These are phyloP conservation scores for Conticribra weissflogii DNA, from an alignment of 108 stramenopile genomes.

Conservation along the genomic window DNA sequence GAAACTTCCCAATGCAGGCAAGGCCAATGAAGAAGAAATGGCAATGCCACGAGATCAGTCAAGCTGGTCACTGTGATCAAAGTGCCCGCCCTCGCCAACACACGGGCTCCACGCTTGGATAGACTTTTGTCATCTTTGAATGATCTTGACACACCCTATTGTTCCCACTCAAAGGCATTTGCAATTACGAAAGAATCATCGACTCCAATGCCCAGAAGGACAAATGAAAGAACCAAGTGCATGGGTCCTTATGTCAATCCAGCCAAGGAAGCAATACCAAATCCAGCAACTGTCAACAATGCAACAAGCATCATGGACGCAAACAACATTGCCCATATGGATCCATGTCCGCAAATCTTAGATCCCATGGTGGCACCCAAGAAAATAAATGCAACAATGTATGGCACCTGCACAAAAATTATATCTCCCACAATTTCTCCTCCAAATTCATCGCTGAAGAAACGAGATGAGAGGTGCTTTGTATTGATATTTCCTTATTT, in stretches of 20 bases:
- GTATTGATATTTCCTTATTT: slow-evolving; percentile 17
- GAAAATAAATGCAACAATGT: slow-evolving; percentile 62
- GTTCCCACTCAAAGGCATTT: slow-evolving; percentile 73
- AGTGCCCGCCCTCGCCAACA: slow-evolving; percentile 64
- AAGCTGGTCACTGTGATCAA: slow-evolving; percentile 75
- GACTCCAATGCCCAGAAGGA: slow-evolving; percentile 84
- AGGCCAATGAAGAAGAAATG: slow-evolving; percentile 61
- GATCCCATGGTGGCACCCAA: slow-evolving; percentile 61
- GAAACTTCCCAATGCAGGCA: slow-evolving; percentile 81
- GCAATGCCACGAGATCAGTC: slow-evolving; percentile 84
- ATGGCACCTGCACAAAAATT: slow-evolving; percentile 50
- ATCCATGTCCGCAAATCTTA: slow-evolving; percentile 56
- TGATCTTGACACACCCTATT: slow-evolving; percentile 43
- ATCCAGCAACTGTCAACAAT: slow-evolving; percentile 67
- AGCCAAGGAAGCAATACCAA: slow-evolving; percentile 65
- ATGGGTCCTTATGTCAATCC: slow-evolving; percentile 80
- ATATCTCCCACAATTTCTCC: slow-evolving; percentile 66
- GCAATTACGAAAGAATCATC: slow-evolving; percentile 88
- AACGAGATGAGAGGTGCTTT: slow-evolving; percentile 60
- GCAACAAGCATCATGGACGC: slow-evolving; percentile 58
- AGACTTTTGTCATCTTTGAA: slow-evolving; percentile 49
- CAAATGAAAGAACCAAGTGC: slow-evolving; percentile 79
- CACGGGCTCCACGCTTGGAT: slow-evolving; percentile 45
- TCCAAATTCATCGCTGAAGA: slow-evolving; percentile 80
- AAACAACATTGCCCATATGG: slow-evolving; percentile 64